Conservation (phyloP, 1,139 yeast species). For the Lodderomyces pseudojiufengensis region DNA sequence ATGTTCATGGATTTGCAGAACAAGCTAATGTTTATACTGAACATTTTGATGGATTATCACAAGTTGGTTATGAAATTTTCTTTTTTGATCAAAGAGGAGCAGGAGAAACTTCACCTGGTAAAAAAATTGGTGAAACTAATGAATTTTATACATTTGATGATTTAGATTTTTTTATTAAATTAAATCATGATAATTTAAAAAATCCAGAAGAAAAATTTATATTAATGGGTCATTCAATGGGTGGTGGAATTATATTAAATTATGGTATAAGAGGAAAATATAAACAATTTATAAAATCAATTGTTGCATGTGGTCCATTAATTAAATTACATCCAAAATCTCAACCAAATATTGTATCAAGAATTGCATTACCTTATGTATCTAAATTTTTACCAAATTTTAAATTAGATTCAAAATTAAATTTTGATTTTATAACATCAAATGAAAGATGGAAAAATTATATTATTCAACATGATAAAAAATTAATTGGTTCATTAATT, state of each 20-base stretch:
- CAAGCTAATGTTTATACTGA: slow-evolving; percentile 51
- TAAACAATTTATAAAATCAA: slow-evolving; percentile 51
- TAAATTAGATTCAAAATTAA: slow-evolving; percentile 55
- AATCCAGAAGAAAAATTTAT: slow-evolving; percentile 42
- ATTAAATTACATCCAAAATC: slow-evolving; percentile 57
- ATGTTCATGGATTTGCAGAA: slow-evolving; percentile 84
- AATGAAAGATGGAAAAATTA: slow-evolving; percentile 48
- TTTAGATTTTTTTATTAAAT: slow-evolving; percentile 58
- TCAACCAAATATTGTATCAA: slow-evolving; percentile 50
- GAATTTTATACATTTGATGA: slow-evolving; percentile 65
- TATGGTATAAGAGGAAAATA: slow-evolving; percentile 68
- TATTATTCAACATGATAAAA: slow-evolving; percentile 33
- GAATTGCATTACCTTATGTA: slow-evolving; percentile 44
- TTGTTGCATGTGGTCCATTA: slow-evolving; percentile 66
- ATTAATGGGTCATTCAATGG: slow-evolving; percentile 92
- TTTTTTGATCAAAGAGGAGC: slow-evolving; percentile 88
- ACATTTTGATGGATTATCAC: slow-evolving; percentile 55
- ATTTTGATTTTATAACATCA: slow-evolving; percentile 52
- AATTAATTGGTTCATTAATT: slow-evolving; percentile 41
- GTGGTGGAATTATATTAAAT: slow-evolving; percentile 78
- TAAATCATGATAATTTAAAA: slow-evolving; percentile 23
- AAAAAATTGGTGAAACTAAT: slow-evolving; percentile 60
- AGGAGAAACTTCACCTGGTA: slow-evolving; percentile 67
- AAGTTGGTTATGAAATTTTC: slow-evolving; percentile 67
- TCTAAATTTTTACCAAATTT: slow-evolving; percentile 50